These are phyloP conservation scores for Styphnolobium japonicum DNA, from an alignment of 306 rosid genomes.

Conservation along the genomic window DNA sequence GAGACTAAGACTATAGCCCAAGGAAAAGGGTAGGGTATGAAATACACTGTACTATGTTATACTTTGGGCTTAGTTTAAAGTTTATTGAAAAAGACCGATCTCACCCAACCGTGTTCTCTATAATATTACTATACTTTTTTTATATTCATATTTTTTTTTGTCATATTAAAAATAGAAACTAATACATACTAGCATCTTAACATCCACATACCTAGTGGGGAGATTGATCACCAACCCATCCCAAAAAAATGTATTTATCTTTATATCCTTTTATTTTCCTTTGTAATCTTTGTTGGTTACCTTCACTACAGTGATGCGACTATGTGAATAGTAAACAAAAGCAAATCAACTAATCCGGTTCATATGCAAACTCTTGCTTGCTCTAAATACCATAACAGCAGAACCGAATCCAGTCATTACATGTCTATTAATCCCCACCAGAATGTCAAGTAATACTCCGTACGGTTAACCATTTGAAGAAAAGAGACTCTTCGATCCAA, in stretches of 20 bases:
- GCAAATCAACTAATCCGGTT: neutral
- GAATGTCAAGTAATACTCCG: neutral
- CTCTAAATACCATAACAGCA: neutral
- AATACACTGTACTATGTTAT: no score
- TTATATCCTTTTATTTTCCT: neutral
- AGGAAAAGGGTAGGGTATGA: no score
- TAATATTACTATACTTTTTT: no score
- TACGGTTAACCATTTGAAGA: neutral
- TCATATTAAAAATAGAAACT: no score
- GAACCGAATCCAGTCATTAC: neutral
- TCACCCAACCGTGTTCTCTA: no score
- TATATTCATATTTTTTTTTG: no score
- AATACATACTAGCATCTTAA: no score
- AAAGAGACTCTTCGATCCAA: neutral
- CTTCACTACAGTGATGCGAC: neutral
- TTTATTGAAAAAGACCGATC: no score
- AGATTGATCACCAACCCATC: no score
- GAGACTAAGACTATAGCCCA: no score
- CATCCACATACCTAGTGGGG: no score
- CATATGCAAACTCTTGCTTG: slow-evolving; percentile 6
- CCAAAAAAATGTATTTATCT: neutral
- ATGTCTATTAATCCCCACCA: neutral
- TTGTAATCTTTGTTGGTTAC: neutral
- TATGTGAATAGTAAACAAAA: neutral
- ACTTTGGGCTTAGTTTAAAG: no score